A percentile compares a stretch with the other conserved stretches of the same genome.
Conservation (phyloP, 345 rosid genomes). For the Eutrema japonicum region DNA sequence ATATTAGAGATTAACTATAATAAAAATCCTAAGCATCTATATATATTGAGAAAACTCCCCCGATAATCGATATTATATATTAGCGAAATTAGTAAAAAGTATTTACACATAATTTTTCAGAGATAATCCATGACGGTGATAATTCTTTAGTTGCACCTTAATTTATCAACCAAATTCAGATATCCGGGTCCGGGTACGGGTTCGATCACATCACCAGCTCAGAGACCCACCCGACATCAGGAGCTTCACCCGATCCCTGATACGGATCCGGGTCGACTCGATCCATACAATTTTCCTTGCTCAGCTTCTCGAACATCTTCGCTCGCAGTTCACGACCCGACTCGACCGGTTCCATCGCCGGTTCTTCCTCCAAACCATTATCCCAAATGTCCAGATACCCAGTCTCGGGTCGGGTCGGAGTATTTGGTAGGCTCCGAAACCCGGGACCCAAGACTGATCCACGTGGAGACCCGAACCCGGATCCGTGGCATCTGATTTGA, state of each 20-base stretch:
- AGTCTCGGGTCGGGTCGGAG: conserved; percentile 47
- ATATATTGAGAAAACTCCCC: conserved; percentile 19
- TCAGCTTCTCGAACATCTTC: conserved; percentile 68
- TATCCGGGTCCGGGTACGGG: neutral
- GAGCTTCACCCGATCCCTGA: conserved; percentile 31
- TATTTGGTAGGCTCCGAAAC: conserved; percentile 61
- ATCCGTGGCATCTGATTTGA: conserved; percentile 41
- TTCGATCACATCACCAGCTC: conserved; percentile 57
- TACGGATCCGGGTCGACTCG: conserved; percentile 27
- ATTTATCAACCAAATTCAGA: conserved; percentile 1
- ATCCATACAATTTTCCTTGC: conserved; percentile 60
- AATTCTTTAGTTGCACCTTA: conserved; percentile 10
- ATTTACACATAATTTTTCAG: conserved; percentile 14
- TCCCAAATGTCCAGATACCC: conserved; percentile 59
- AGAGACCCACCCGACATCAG: conserved; percentile 83
- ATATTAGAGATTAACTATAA: conserved; percentile 9
- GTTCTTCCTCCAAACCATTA: conserved; percentile 60
- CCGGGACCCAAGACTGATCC: conserved; percentile 62
- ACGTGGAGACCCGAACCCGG: conserved; percentile 60
- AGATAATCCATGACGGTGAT: neutral
- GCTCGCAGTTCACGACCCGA: conserved; percentile 77
- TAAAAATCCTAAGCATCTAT: conserved; percentile 15
- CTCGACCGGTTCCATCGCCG: conserved; percentile 83
- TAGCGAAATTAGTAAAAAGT: conserved; percentile 29
- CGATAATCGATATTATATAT: conserved; percentile 10